Conservation (phyloP, 768 basidiomycete genomes). For the Leccinellum luteum region DNA sequence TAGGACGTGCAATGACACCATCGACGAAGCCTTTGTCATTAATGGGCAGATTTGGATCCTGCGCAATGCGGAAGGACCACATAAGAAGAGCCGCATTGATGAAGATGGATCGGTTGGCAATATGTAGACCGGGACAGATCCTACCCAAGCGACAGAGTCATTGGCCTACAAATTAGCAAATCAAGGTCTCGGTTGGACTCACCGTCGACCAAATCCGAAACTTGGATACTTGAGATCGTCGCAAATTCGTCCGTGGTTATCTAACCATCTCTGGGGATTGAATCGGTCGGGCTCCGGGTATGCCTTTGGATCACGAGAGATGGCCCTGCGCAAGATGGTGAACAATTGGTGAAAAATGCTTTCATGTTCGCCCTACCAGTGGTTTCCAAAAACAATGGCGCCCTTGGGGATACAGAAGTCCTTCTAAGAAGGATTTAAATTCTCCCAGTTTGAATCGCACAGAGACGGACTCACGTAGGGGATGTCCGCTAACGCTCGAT, state of each 20-base stretch:
- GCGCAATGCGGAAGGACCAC: constrained; percentile 61
- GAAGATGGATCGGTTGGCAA: constrained; percentile 60
- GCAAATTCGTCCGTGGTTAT: constrained; percentile 36
- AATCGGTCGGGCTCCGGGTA: constrained; percentile 62
- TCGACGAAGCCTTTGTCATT: constrained; percentile 62
- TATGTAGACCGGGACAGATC: constrained; percentile 66
- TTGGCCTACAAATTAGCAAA: neutral
- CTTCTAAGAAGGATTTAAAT: constrained; percentile 25
- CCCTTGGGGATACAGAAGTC: constrained; percentile 36
- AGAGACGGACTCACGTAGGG: constrained; percentile 45
- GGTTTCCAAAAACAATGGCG: constrained; percentile 36
- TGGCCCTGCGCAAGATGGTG: constrained; percentile 36
- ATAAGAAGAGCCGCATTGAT: constrained; percentile 61
- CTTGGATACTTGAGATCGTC: constrained; percentile 52
- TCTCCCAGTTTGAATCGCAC: neutral
- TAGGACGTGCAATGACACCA: constrained; percentile 61
- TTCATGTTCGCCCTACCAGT: constrained; percentile 24
- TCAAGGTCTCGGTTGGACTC: neutral
- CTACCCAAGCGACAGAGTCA: constrained; percentile 25
- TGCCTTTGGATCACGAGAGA: constrained; percentile 54
- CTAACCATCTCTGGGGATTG: constrained; percentile 56
- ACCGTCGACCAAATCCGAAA: constrained; percentile 56
- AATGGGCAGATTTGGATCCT: constrained; percentile 53
- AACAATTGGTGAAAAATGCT: neutral
- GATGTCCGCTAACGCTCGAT: constrained; percentile 63